These are phyloP conservation scores for Metarhizium sp. DNA, from an alignment of 2,329 filamentous ascomycete species.

Conservation along the genomic window DNA sequence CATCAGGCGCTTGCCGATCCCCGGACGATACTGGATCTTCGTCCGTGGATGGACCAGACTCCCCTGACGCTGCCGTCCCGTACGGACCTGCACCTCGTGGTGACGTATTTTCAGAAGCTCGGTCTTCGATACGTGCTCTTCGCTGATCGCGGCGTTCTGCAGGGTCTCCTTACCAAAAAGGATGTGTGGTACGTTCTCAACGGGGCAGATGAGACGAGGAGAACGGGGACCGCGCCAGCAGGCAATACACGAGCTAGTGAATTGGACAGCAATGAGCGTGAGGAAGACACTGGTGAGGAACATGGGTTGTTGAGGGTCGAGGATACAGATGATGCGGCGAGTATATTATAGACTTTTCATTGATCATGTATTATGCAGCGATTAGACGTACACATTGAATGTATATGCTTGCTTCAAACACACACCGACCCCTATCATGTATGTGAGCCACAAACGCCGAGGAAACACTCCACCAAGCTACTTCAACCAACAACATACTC, in stretches of 20 bases:
- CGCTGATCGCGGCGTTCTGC: slow-evolving; percentile 68
- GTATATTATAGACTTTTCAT: slow-evolving; percentile 2
- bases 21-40: slow-evolving; percentile 68
- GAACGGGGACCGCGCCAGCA: slow-evolving; percentile 22
- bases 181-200: slow-evolving; percentile 93
- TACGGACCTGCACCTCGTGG: slow-evolving; percentile 71
- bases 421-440: background rate
- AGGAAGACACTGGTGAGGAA: background rate
- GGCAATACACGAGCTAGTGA: background rate
- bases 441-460: background rate
- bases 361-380: background rate
- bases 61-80: slow-evolving; percentile 79
- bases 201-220: slow-evolving; percentile 55
- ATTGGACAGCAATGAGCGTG: background rate
- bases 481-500: no score
- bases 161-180: slow-evolving; percentile 91
- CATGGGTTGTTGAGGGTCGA: slow-evolving; percentile 1
- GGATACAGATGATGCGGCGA: slow-evolving; percentile 1
- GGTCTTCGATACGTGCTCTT: slow-evolving; percentile 87
- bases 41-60: slow-evolving; percentile 98
- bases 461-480: no score
- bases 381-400: background rate
- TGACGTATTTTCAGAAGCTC: slow-evolving; percentile 89
- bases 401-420: background rate
- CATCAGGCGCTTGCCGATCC: slow-evolving; percentile 78